Evolutionary conservation across 306 rosid species (phyloP).

Genomic region (Rosa multiflora): DNA sequence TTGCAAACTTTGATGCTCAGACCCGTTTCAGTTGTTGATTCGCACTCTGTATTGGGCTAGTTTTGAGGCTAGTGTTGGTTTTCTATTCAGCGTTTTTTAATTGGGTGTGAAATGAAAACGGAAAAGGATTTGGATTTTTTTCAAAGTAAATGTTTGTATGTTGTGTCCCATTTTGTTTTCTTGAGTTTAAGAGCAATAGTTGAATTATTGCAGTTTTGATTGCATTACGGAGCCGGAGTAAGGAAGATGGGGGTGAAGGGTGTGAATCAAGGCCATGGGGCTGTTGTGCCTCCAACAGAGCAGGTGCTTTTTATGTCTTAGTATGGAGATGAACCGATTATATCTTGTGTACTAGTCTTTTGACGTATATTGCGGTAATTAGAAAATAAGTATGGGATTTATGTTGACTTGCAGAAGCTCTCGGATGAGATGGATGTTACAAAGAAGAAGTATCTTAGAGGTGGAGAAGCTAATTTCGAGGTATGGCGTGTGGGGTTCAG

Average conservation of each 20-base stretch:
- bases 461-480: constrained; percentile 64
- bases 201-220: background rate
- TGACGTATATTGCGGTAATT: background rate
- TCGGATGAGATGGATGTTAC: constrained; percentile 54
- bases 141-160: no score
- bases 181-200: background rate
- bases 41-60: background rate
- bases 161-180: background rate
- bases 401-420: constrained; percentile 43
- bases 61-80: no score
- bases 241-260: constrained; percentile 29
- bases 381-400: background rate
- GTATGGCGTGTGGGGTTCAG: constrained; percentile 30
- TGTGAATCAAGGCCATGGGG: constrained; percentile 17
- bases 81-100: background rate
- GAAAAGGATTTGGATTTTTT: background rate
- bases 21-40: background rate
- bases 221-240: background rate
- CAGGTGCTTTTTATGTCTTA: background rate
- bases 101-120: background rate
- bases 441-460: constrained; percentile 76
- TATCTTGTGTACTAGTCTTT: background rate
- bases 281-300: constrained; percentile 8
- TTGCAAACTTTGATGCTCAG: background rate
- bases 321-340: background rate